These are phyloP conservation scores for Nannochloris sp. DNA, from an alignment of 139 green algal species.

Conservation along the genomic window DNA sequence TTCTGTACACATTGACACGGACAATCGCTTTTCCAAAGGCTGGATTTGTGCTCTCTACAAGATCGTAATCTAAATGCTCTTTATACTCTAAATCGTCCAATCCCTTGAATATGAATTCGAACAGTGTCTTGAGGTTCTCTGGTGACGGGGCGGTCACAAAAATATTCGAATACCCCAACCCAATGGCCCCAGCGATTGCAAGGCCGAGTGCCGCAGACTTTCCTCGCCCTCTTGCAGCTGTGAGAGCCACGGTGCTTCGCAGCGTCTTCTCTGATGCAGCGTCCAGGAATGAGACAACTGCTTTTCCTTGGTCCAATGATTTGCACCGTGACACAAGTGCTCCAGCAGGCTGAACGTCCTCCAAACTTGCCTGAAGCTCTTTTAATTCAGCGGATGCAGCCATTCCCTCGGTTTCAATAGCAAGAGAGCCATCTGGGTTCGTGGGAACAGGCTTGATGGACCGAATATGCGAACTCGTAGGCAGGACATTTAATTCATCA, in stretches of 20 bases:
- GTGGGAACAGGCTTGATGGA: constrained; percentile 55
- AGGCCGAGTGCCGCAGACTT: constrained; percentile 90
- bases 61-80: constrained; percentile 74
- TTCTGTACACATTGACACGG: constrained; percentile 84
- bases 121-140: constrained; percentile 95
- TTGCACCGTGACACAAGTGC: constrained; percentile 44
- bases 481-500: constrained; percentile 98
- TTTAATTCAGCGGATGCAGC: constrained; percentile 57
- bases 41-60: constrained; percentile 90
- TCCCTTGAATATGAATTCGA: constrained; percentile 95
- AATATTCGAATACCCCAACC: constrained; percentile 93
- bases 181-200: constrained; percentile 74
- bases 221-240: constrained; percentile 79
- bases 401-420: constrained; percentile 28
- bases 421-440: constrained; percentile 39
- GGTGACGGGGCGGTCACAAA: constrained; percentile 94
- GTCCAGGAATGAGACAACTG: constrained; percentile 94
- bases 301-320: constrained; percentile 78
- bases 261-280: constrained; percentile 93
- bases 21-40: constrained; percentile 81
- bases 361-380: constrained; percentile 69
- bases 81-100: constrained; percentile 82
- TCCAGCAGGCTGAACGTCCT: constrained; percentile 66
- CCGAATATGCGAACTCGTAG: constrained; percentile 64
- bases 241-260: constrained; percentile 87